phyloP scores from a whole-genome alignment of 164 flowering plant species.

The Umbilicus rupestris region DNA sequence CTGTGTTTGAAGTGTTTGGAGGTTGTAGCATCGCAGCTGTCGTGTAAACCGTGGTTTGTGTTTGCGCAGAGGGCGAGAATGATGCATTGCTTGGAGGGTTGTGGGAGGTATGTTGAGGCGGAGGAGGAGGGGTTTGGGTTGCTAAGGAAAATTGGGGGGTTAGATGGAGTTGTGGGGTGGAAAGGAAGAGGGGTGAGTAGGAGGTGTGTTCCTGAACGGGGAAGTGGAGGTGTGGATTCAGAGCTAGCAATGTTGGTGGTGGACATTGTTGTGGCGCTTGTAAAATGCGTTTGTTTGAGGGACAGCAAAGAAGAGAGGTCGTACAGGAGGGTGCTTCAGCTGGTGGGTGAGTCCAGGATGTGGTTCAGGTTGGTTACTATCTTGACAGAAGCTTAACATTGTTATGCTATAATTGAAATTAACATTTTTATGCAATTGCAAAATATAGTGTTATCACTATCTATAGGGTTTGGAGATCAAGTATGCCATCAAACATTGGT shows the following conservation, averaged over 20 bases:
- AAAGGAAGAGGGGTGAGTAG: constrained; percentile 15
- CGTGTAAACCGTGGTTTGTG: constrained; percentile 37
- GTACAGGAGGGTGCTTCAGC: constrained; percentile 32
- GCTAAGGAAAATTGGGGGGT: constrained; percentile 32
- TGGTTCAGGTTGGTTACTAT: constrained; percentile 61
- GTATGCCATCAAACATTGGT: neutral
- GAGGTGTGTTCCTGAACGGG: constrained; percentile 26
- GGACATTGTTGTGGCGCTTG: constrained; percentile 40
- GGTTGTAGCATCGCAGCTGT: constrained; percentile 29
- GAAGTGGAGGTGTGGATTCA: constrained; percentile 21
- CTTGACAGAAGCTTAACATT: neutral
- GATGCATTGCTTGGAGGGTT: constrained; percentile 37
- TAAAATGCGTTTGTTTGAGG: constrained; percentile 37
- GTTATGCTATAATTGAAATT: neutral
- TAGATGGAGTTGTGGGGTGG: constrained; percentile 12
- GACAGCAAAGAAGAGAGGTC: constrained; percentile 27
- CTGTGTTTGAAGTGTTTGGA: constrained; percentile 55
- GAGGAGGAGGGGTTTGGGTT: constrained; percentile 36
- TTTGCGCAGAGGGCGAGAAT: constrained; percentile 41
- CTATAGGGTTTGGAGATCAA: no score
- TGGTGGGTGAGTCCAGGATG: constrained; percentile 47
- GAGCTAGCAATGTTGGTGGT: constrained; percentile 42
- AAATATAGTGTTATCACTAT: no score
- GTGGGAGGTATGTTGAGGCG: constrained; percentile 42
- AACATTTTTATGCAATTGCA: neutral